Evolutionary conservation across 257 asterid genomes (phyloP).

Genomic region (Thymus mandschuricus): DNA sequence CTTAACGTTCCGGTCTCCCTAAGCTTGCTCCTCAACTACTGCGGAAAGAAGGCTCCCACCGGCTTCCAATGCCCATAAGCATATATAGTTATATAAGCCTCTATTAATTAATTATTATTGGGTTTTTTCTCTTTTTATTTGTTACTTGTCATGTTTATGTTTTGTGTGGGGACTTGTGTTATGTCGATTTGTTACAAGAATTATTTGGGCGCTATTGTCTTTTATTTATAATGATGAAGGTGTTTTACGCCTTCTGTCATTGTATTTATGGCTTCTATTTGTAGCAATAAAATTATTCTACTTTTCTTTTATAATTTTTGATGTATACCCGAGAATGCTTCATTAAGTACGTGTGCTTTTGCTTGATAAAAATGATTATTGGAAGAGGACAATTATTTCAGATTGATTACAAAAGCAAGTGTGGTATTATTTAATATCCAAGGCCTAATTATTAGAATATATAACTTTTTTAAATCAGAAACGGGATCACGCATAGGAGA

Average conservation of each 20-base stretch:
- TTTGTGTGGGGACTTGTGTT: not conserved
- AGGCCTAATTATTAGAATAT: not conserved
- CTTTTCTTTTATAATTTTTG: not conserved
- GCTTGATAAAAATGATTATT: not conserved
- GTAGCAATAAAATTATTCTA: not conserved
- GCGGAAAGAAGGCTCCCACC: slow-evolving; percentile 38
- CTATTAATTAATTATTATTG: no score
- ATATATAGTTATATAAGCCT: no score
- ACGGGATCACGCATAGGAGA: not conserved
- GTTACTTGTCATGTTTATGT: not conserved
- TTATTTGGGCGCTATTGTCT: not conserved
- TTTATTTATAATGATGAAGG: not conserved
- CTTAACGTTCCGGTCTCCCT: slow-evolving; percentile 38
- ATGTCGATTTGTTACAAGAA: not conserved
- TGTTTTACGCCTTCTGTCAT: not conserved
- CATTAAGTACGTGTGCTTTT: no score
- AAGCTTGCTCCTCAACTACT: slow-evolving; percentile 39
- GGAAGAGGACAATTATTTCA: not conserved
- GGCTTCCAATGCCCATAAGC: slow-evolving; percentile 33
- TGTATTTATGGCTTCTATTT: not conserved
- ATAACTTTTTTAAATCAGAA: not conserved
- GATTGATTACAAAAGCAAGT: not conserved
- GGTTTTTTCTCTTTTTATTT: no score
- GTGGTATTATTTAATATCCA: not conserved
- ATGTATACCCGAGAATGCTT: not conserved